phyloP scores from a whole-genome alignment of 768 basidiomycete genomes.

The Rhizopogon vinicolor region DNA sequence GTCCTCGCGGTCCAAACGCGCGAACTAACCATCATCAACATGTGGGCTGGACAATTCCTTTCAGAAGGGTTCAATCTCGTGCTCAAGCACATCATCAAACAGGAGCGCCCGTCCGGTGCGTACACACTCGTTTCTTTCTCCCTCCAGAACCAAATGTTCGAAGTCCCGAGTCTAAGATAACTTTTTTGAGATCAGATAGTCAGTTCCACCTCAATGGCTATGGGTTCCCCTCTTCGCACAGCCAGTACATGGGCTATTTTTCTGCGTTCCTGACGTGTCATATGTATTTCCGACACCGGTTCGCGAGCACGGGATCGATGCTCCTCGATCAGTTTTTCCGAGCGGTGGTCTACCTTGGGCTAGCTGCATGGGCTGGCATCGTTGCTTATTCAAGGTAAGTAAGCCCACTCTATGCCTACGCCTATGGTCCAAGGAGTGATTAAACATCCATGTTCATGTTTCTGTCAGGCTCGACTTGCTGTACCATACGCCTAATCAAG shows the following conservation, averaged over 20 bases:
- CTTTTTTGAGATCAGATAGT: constrained; percentile 10
- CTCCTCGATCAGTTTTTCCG: constrained; percentile 52
- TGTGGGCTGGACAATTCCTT: constrained; percentile 78
- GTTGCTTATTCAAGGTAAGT: constrained; percentile 80
- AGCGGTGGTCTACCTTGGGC: constrained; percentile 38
- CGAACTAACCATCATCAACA: constrained; percentile 73
- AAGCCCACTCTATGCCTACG: constrained; percentile 8
- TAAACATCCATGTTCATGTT: neutral
- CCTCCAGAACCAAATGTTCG: too few relatives aligned
- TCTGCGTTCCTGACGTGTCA: constrained; percentile 73
- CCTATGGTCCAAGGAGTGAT: neutral
- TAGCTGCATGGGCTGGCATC: constrained; percentile 51
- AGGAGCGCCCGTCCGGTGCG: constrained; percentile 66
- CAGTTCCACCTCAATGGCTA: constrained; percentile 50
- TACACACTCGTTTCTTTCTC: neutral
- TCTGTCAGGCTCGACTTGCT: constrained; percentile 54
- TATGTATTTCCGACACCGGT: constrained; percentile 64
- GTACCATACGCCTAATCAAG: constrained; percentile 72
- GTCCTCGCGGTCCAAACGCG: constrained; percentile 70
- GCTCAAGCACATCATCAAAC: constrained; percentile 62
- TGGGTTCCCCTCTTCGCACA: constrained; percentile 86
- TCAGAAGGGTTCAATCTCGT: constrained; percentile 69
- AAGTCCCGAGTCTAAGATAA: neutral
- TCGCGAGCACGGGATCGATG: constrained; percentile 45
- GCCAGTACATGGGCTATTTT: constrained; percentile 90